Evolutionary conservation across 2,329 filamentous ascomycete genomes (phyloP).

Genomic region (Dactylella cylindrospora): DNA sequence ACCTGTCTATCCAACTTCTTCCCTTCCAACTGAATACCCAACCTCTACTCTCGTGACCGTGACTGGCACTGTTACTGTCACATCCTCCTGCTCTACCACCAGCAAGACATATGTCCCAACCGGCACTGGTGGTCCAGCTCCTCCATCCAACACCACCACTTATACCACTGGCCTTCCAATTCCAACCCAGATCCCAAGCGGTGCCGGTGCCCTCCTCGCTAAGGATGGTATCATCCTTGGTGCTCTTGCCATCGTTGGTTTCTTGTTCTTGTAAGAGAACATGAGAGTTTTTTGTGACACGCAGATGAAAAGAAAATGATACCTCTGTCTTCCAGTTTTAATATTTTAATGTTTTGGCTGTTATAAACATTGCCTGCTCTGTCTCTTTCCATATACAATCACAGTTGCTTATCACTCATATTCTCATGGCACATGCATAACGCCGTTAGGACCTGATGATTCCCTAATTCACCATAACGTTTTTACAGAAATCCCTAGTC

Average conservation of each 20-base stretch:
- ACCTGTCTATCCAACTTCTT: constrained; percentile 53
- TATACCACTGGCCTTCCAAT: constrained; percentile 28
- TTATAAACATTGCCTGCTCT: too few species aligned
- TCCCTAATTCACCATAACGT: too few species aligned
- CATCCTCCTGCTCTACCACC: constrained; percentile 36
- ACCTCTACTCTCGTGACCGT: constrained; percentile 23
- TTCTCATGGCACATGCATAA: too few species aligned
- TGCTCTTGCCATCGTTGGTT: constrained; percentile 33
- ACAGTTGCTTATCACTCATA: too few species aligned
- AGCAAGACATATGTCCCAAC: constrained; percentile 46
- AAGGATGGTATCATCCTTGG: constrained; percentile 27
- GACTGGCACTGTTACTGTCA: constrained; percentile 23
- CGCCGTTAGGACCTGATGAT: too few species aligned
- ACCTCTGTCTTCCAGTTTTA: too few species aligned
- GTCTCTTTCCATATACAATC: too few species aligned
- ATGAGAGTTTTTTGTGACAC: too few species aligned
- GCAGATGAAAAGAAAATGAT: too few species aligned
- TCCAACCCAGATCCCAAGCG: constrained; percentile 32
- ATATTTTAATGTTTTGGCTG: too few species aligned
- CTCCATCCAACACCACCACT: constrained; percentile 6
- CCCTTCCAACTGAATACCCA: constrained; percentile 51
- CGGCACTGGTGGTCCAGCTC: constrained; percentile 6
- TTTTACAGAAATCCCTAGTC: too few species aligned
- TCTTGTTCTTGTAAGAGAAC: constrained; percentile 31
- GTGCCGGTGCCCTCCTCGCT: constrained; percentile 28